Percentiles rank a stretch among this genome's conserved stretches.
Conservation (phyloP, 345 rosid species). For the Camelina neglecta region DNA sequence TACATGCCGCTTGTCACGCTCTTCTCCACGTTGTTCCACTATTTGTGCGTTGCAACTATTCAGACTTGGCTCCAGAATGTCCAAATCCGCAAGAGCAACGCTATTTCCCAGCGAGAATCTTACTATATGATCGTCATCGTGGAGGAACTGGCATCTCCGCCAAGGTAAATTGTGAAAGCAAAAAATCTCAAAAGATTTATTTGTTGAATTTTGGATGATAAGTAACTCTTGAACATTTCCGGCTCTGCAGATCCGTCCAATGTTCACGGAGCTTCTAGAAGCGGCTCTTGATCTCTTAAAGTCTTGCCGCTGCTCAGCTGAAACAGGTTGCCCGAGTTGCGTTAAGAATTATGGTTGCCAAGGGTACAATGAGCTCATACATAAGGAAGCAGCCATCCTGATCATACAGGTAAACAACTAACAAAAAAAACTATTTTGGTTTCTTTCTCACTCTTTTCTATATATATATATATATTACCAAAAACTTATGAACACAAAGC, state of each 20-base stretch:
- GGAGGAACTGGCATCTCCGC: constrained; percentile 90
- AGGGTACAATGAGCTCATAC: constrained; percentile 74
- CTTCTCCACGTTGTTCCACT: constrained; percentile 79
- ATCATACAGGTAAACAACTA: constrained; percentile 62
- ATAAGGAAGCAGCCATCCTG: constrained; percentile 79
- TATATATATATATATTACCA: background rate
- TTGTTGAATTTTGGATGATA: background rate
- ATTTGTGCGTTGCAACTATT: constrained; percentile 76
- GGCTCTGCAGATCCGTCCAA: constrained; percentile 62
- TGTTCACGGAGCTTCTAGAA: constrained; percentile 68
- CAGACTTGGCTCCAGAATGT: constrained; percentile 95
- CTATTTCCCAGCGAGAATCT: constrained; percentile 71
- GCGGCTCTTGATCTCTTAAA: constrained; percentile 77
- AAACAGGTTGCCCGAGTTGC: constrained; percentile 82
- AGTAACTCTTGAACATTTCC: background rate
- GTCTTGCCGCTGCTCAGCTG: constrained; percentile 63
- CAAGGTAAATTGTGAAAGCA: constrained; percentile 54
- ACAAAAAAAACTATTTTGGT: background rate
- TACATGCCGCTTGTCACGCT: constrained; percentile 97
- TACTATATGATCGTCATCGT: constrained; percentile 85
- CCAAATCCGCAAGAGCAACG: constrained; percentile 65
- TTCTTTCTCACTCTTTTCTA: constrained; percentile 1
- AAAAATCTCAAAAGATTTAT: background rate
- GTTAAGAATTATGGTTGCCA: constrained; percentile 77
- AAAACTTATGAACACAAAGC: background rate